phyloP scores from a whole-genome alignment of 805 yeast species.

The Kregervanrija pseudodelftensis region DNA sequence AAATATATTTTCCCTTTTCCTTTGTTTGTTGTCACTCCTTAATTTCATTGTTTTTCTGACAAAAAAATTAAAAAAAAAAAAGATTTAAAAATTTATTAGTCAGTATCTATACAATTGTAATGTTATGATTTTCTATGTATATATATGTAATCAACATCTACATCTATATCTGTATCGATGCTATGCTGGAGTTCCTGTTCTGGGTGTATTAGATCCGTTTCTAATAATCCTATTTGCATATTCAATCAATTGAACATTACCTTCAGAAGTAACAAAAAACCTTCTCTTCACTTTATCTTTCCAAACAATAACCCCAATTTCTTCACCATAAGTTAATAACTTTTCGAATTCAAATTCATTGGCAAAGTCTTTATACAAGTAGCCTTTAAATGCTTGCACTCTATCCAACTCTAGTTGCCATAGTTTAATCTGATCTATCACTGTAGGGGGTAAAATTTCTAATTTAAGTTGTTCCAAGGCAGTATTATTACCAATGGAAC shows the following conservation, averaged over 20 bases:
- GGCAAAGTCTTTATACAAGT: conserved; percentile 77
- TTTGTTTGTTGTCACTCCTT: neutral
- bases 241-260: conserved; percentile 84
- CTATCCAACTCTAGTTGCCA: conserved; percentile 97
- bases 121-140: neutral
- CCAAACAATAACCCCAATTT: conserved; percentile 91
- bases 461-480: conserved; percentile 42
- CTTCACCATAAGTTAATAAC: conserved; percentile 72
- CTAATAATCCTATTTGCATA: conserved; percentile 64
- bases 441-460: conserved; percentile 84
- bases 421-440: conserved; percentile 88
- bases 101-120: too few species aligned
- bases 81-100: too few species aligned
- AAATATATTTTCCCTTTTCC: neutral
- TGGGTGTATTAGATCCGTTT: conserved; percentile 8
- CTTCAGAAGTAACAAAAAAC: conserved; percentile 85
- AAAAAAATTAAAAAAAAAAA: too few species aligned
- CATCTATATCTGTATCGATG: neutral
- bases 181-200: conserved; percentile 7
- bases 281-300: conserved; percentile 58
- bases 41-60: too few species aligned
- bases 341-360: conserved; percentile 69
- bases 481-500: conserved; percentile 31
- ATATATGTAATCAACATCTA: neutral
- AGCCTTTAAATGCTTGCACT: conserved; percentile 81